Evolutionary conservation across 257 asterid species (phyloP).

Genomic region (Solanum paucissectum): DNA sequence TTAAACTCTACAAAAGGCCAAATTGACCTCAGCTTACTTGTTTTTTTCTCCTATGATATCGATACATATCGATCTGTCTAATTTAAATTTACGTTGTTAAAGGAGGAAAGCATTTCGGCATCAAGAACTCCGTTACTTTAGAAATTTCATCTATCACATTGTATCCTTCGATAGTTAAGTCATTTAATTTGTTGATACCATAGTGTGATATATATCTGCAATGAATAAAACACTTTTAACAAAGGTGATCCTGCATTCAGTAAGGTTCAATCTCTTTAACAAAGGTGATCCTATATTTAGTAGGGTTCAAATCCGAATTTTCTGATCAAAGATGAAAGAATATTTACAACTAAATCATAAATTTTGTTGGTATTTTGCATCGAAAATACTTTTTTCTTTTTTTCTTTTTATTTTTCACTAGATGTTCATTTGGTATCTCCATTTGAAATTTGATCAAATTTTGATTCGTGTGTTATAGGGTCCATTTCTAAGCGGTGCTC

Average conservation of each 20-base stretch:
- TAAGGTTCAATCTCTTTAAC: background rate
- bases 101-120: background rate
- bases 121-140: background rate
- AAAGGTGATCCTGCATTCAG: background rate
- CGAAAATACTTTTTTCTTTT: too few species aligned
- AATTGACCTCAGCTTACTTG: background rate
- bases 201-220: rapidly evolving
- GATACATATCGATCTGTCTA: background rate
- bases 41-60: background rate
- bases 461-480: background rate
- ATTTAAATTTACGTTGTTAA: background rate
- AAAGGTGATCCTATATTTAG: background rate
- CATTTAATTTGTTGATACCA: background rate
- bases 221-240: background rate
- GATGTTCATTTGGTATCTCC: too few species aligned
- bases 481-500: rapidly evolving
- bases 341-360: background rate
- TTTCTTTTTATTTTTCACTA: too few species aligned
- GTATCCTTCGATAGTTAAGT: background rate
- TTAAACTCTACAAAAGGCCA: background rate
- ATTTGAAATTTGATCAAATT: too few species aligned
- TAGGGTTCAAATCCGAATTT: rapidly evolving
- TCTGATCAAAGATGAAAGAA: background rate
- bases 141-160: background rate
- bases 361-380: background rate